These are phyloP conservation scores for Aegle marmelos DNA, from an alignment of 345 rosid genomes.

Conservation along the genomic window DNA sequence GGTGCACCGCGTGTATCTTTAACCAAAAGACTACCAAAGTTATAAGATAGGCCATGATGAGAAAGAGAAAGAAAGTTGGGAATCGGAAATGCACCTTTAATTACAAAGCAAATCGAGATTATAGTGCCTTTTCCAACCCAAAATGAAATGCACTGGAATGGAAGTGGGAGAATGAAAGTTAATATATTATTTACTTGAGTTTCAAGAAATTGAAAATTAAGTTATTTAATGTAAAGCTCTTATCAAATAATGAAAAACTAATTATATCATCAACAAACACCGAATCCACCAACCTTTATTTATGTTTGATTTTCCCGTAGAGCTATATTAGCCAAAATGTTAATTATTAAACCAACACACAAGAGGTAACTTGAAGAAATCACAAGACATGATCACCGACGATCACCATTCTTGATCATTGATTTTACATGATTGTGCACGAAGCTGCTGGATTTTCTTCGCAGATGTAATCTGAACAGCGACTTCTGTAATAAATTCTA, in stretches of 20 bases:
- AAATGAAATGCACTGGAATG: too few species aligned
- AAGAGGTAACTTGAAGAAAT: too few species aligned
- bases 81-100: neutral
- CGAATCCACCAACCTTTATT: neutral
- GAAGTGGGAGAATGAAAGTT: too few species aligned
- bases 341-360: too few species aligned
- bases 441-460: constrained; percentile 45
- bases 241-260: neutral
- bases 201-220: too few species aligned
- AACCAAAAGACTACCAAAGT: neutral
- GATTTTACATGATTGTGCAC: constrained; percentile 56
- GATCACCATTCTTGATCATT: too few species aligned
- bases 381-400: too few species aligned
- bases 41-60: neutral
- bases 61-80: neutral
- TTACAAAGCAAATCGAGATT: neutral
- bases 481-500: constrained; percentile 4
- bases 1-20: neutral
- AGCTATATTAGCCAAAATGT: too few species aligned
- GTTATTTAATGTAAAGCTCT: neutral
- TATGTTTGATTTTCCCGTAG: too few species aligned
- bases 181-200: too few species aligned
- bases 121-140: too few species aligned
- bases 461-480: constrained; percentile 37
- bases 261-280: neutral